These are phyloP conservation scores for Tremella fuciformis DNA, from an alignment of 768 basidiomycete genomes.

Conservation along the genomic window DNA sequence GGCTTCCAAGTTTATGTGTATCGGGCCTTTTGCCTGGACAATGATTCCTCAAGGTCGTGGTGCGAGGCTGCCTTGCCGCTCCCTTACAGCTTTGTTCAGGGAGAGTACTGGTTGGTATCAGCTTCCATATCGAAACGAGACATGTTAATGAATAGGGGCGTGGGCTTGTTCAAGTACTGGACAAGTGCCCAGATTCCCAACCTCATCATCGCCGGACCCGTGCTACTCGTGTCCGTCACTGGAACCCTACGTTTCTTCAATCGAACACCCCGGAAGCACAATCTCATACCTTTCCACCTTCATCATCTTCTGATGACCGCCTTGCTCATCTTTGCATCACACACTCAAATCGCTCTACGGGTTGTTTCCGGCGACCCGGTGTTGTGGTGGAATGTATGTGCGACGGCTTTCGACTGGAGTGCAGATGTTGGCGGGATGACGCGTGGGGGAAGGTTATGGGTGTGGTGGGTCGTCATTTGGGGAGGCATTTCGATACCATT, in stretches of 20 bases:
- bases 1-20: slow-evolving; percentile 70
- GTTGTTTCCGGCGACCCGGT: slow-evolving; percentile 72
- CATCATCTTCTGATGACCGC: slow-evolving; percentile 65
- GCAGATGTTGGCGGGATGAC: slow-evolving; percentile 3
- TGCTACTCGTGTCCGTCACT: slow-evolving; percentile 53
- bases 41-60: slow-evolving; percentile 58
- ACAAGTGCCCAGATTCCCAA: slow-evolving; percentile 78
- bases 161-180: slow-evolving; percentile 85
- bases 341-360: slow-evolving; percentile 83
- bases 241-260: slow-evolving; percentile 4
- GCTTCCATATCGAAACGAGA: background rate
- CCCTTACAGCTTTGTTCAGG: slow-evolving; percentile 78
- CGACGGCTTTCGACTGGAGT: slow-evolving; percentile 56
- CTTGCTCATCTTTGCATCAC: slow-evolving; percentile 71
- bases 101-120: slow-evolving; percentile 64
- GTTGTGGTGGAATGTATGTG: slow-evolving; percentile 80
- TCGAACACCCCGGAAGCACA: background rate
- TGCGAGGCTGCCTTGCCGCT: slow-evolving; percentile 63
- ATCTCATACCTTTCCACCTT: slow-evolving; percentile 67
- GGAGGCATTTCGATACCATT: slow-evolving; percentile 65
- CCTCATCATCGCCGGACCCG: slow-evolving; percentile 73
- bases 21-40: slow-evolving; percentile 60
- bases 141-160: slow-evolving; percentile 56
- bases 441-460: slow-evolving; percentile 62
- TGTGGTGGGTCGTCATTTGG: slow-evolving; percentile 78